phyloP scores from a whole-genome alignment of 306 rosid species.

The Carpinus fangiana region DNA sequence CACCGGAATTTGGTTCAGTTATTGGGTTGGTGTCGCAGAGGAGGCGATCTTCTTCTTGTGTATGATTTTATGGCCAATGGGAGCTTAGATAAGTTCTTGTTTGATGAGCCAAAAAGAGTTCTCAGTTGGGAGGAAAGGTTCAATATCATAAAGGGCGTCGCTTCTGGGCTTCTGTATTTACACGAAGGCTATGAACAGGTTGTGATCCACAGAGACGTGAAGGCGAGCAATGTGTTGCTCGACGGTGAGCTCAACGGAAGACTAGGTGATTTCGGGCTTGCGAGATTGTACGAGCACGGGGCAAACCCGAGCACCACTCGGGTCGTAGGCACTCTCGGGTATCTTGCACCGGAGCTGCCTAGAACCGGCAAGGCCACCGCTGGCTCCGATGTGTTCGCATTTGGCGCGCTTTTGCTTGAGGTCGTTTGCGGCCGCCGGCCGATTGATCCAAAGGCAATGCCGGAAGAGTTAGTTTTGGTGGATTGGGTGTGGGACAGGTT shows the following conservation, averaged over 20 bases:
- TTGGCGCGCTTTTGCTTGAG: conserved; percentile 76
- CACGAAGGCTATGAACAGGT: conserved; percentile 86
- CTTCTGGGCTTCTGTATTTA: conserved; percentile 69
- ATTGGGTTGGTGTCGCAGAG: conserved; percentile 78
- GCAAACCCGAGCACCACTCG: conserved; percentile 70
- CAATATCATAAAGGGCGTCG: conserved; percentile 68
- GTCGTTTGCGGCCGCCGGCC: conserved; percentile 75
- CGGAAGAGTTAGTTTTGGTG: conserved; percentile 64
- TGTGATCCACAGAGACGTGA: conserved; percentile 81
- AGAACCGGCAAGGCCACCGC: conserved; percentile 77
- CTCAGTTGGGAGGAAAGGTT: conserved; percentile 79
- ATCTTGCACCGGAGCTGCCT: conserved; percentile 80
- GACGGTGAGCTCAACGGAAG: conserved; percentile 73
- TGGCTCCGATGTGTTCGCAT: conserved; percentile 67
- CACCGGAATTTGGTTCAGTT: conserved; percentile 77
- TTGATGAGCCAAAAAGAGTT: conserved; percentile 46
- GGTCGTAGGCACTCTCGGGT: conserved; percentile 82
- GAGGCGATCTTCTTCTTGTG: conserved; percentile 68
- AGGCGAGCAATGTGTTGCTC: conserved; percentile 77
- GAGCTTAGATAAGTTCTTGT: conserved; percentile 66
- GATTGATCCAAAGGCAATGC: conserved; percentile 56
- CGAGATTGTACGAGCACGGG: conserved; percentile 80
- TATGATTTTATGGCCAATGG: conserved; percentile 87
- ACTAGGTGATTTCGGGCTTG: conserved; percentile 79
- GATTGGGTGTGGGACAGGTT: conserved; percentile 80